phyloP scores from a whole-genome alignment of 83 land plant genomes.

The Picea mariana region DNA sequence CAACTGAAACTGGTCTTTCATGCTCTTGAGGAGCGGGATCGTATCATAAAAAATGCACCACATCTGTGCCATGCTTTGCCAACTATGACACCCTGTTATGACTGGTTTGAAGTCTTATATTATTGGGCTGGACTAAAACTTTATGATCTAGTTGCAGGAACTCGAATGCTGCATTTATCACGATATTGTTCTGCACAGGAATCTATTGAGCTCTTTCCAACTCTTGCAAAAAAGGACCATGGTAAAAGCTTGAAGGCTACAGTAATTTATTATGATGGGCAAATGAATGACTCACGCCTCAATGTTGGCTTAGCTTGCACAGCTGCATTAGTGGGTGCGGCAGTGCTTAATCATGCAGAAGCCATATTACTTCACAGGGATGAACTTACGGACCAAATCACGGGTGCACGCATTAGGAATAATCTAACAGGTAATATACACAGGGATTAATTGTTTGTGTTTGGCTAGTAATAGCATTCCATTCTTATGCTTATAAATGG shows the following conservation, averaged over 20 bases:
- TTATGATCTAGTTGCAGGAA: conserved; percentile 94
- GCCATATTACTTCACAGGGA: conserved; percentile 74
- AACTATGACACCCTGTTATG: conserved; percentile 98
- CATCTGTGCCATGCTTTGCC: conserved; percentile 91
- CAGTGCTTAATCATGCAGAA: conserved; percentile 95
- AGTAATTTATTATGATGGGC: conserved; percentile 98
- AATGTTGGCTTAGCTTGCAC: conserved; percentile 95
- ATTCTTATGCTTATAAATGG: background rate
- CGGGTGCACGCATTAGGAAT: conserved; percentile 80
- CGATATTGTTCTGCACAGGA: conserved; percentile 86
- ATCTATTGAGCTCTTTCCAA: conserved; percentile 88
- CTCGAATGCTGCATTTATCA: conserved; percentile 81
- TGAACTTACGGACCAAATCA: conserved; percentile 55
- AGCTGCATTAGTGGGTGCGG: conserved; percentile 92
- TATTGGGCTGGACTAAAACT: conserved; percentile 95
- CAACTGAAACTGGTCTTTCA: conserved; percentile 95
- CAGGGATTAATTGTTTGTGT: background rate
- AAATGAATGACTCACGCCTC: conserved; percentile 94
- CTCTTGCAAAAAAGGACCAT: conserved; percentile 71
- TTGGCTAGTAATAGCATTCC: background rate
- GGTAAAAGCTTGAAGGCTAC: conserved; percentile 83
- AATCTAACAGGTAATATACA: conserved; percentile 59
- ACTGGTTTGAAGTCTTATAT: conserved; percentile 91
- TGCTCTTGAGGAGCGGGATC: conserved; percentile 95
- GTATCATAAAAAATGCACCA: conserved; percentile 91